These are phyloP conservation scores for Vitis amurensis DNA, from an alignment of 164 flowering plant species.

Conservation along the genomic window DNA sequence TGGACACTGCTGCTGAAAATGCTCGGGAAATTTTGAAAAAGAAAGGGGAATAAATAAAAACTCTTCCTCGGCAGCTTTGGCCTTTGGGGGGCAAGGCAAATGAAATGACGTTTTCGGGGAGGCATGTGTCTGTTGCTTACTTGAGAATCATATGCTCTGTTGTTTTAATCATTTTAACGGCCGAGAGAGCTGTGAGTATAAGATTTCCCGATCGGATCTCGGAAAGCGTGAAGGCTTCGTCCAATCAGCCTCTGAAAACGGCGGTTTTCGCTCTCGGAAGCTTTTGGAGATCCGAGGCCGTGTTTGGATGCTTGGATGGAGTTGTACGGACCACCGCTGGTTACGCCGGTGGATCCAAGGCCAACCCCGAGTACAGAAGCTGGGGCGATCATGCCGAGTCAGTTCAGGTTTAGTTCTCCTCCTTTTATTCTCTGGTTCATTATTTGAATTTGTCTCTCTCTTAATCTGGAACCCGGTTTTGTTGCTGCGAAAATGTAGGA, in stretches of 20 bases:
- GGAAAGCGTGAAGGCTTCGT: constrained; percentile 5
- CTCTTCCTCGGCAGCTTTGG: neutral
- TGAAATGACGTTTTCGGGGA: constrained; percentile 4
- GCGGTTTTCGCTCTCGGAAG: constrained; percentile 94
- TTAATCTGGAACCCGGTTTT: neutral
- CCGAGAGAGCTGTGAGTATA: constrained; percentile 34
- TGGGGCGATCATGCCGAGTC: constrained; percentile 90
- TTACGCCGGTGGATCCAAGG: constrained; percentile 84
- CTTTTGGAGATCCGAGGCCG: constrained; percentile 98
- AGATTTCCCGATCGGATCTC: constrained; percentile 59
- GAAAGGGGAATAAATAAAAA: neutral
- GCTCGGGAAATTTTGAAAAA: too few relatives aligned
- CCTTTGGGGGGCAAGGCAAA: neutral
- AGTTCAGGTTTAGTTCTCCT: constrained; percentile 55
- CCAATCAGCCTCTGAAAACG: constrained; percentile 41
- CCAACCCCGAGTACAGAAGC: constrained; percentile 84
- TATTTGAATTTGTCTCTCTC: neutral
- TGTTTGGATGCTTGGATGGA: constrained; percentile 86
- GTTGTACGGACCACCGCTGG: constrained; percentile 77
- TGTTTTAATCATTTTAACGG: constrained; percentile 1
- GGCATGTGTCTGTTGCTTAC: neutral
- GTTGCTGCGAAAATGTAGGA: neutral
- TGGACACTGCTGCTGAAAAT: too few relatives aligned
- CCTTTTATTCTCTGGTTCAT: neutral
- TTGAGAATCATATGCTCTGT: neutral